Evolutionary conservation across 352 stramenopile genomes (phyloP).

Genomic region (Pythium pectinolyticum): DNA sequence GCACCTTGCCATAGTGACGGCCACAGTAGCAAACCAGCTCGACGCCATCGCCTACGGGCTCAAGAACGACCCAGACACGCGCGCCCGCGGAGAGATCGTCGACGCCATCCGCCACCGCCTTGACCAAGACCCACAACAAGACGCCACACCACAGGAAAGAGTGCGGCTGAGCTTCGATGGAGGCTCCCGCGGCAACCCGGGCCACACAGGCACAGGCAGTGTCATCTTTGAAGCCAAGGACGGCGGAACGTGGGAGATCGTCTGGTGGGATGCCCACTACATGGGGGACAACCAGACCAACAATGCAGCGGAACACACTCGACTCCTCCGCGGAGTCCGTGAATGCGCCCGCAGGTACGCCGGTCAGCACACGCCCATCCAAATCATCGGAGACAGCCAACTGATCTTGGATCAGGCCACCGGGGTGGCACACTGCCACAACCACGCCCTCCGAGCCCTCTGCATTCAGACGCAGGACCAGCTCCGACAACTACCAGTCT

Average conservation of each 20-base stretch:
- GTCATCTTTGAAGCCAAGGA: constrained; percentile 13
- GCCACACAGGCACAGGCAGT: constrained; percentile 19
- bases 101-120: background rate
- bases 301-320: background rate
- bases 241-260: too few relatives aligned
- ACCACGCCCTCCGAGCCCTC: background rate
- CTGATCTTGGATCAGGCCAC: background rate
- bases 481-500: background rate
- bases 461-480: background rate
- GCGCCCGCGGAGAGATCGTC: background rate
- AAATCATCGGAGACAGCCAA: constrained; percentile 1
- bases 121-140: background rate
- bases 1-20: background rate
- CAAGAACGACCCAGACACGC: background rate
- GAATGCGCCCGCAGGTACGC: background rate
- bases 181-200: constrained; percentile 41
- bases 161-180: constrained; percentile 12
- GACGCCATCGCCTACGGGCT: background rate
- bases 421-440: background rate
- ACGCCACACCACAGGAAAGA: background rate
- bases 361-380: background rate
- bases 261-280: background rate
- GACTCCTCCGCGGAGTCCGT: background rate
- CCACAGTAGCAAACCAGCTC: background rate
- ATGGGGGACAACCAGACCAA: background rate